Evolutionary conservation across 1,139 yeast species (phyloP), one percentile per base, ranked within the genome.

Genomic region (Sugiyamaella pinicola): DNA sequence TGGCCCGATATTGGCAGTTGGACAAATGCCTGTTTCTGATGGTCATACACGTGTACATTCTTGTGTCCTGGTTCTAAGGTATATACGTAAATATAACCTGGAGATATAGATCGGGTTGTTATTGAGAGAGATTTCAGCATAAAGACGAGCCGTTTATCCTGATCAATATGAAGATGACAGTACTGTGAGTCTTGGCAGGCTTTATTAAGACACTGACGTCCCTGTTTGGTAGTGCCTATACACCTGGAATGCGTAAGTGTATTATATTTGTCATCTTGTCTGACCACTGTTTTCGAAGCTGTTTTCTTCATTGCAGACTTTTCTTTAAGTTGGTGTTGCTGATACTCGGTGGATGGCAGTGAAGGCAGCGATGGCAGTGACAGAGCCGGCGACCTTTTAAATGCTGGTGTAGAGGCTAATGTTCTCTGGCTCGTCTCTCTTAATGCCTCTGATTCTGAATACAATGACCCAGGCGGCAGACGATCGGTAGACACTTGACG

Each of bases 11-110:
- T 19, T 10, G 49, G 41, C 28, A 46, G 31, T n/a, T 26, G 35
- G 13, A 46, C 21, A 28, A 37, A 41, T 28, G 47, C 44, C 3
- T 55, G 39, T 19, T 40, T 51, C 10, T 45, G 29, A 22, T 55
- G 55, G 55, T 62, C 61, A 52, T 47, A 64, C 4, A 64, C 58
- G 47, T 64, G 62, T n/a, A 57, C 65, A 37, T 65, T 63, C 22
- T 49, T 43, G 33, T 60, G 62, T 4, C 53, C 47, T 15, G 53
- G 45, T n/a, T 58, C 58, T 24, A 65, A 53, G 1, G 68, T 61
- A 54, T 65, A 67, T 9, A 60, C 59, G 52, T 67, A 67, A 22
- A 67, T 61, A 49, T 52, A 67, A 2, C 69, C 69, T 15, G 52
- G 56, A n/a, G 57, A 46, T 40, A 53, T 44, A 1, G 56, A 31